Evolutionary conservation across 2,329 filamentous ascomycete species (phyloP), one percentile per base, ranked within the genome.

Genomic region (Chlorencoelia australis): DNA sequence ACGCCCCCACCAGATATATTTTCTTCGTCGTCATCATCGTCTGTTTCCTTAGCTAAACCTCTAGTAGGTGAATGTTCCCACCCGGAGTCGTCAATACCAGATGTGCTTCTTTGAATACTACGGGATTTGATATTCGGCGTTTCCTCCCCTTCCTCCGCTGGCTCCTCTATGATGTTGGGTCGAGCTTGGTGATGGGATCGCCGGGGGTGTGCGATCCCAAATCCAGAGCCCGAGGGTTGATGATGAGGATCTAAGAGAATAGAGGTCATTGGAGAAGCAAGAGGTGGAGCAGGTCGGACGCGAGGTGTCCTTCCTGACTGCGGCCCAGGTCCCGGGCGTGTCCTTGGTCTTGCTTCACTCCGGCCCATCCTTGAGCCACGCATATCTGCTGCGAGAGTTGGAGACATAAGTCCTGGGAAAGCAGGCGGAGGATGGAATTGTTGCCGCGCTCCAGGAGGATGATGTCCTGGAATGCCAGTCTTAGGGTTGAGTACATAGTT

Each of bases 401-500:
- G 76, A 21, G 73, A 82, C 54, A 75, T 77, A 7, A 85, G 65
- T 3, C 76, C 79, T 1, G 85, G 81, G 52, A 89, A 84, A 1
- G 73, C 65, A 4, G 84, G 83, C 1, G 84, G 83, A 16, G 80
- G 82, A 41, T 88, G 75, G 56, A 89, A 88, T 27, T 71, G 69
- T 38, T 68, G 67, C 39, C 66, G 70, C 49, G 49, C 61, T 35
- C 68, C 68, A 3, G 70, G 71, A 10, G 72, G 71, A 22, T 78
- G 61, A 36, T 75, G 68, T 14, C 75, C 73, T 5, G 73, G 72
- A 14, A 79, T 70, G 2, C 76, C 78, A 5, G 73, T 75, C 56
- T 77, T 79, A 3, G 79, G 76, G 50, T 85, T 84, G 32, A 79
- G 74, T 10, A 80, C 75, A 52, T 98, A 98, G 49, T 94, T 88